Percentiles rank a stretch among this genome's conserved stretches.
These are phyloP conservation scores for Phialophora macrospora DNA, from an alignment of 2,329 filamentous ascomycete species.

Conservation along the genomic window DNA sequence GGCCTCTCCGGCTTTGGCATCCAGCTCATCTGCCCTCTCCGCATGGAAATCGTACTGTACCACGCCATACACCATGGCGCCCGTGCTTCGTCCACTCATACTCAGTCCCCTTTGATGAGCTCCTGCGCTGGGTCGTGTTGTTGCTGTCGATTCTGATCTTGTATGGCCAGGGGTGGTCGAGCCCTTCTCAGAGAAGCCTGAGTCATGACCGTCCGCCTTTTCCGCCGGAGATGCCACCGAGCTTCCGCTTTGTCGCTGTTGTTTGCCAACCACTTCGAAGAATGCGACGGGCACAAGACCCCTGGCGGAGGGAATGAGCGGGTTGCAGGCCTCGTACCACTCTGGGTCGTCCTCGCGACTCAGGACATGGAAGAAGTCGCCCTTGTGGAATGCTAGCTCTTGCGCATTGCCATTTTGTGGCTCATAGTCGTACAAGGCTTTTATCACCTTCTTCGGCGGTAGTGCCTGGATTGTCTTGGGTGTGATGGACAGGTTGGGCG, in stretches of 20 bases:
- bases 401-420: conserved; percentile 69
- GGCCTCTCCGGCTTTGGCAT: conserved; percentile 91
- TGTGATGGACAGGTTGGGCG: conserved; percentile 73
- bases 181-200: conserved; percentile 74
- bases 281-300: conserved; percentile 92
- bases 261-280: conserved; percentile 91
- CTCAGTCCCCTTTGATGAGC: conserved; percentile 50
- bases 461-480: conserved; percentile 88
- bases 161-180: conserved; percentile 40
- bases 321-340: conserved; percentile 99
- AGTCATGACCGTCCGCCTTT: conserved; percentile 77
- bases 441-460: conserved; percentile 97
- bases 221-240: conserved; percentile 61
- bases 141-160: conserved; percentile 45
- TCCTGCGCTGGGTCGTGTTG: conserved; percentile 42
- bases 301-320: conserved; percentile 79
- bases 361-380: conserved; percentile 98
- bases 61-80: conserved; percentile 93
- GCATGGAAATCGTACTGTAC: conserved; percentile 97
- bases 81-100: conserved; percentile 59
- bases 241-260: conserved; percentile 82
- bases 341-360: conserved; percentile 90
- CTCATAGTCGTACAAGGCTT: conserved; percentile 91
- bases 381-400: conserved; percentile 88
- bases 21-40: conserved; percentile 91